A percentile compares a stretch with the other conserved stretches of the same genome.
These are phyloP conservation scores for Heteromeles arbutifolia DNA, from an alignment of 306 rosid genomes.

Conservation along the genomic window DNA sequence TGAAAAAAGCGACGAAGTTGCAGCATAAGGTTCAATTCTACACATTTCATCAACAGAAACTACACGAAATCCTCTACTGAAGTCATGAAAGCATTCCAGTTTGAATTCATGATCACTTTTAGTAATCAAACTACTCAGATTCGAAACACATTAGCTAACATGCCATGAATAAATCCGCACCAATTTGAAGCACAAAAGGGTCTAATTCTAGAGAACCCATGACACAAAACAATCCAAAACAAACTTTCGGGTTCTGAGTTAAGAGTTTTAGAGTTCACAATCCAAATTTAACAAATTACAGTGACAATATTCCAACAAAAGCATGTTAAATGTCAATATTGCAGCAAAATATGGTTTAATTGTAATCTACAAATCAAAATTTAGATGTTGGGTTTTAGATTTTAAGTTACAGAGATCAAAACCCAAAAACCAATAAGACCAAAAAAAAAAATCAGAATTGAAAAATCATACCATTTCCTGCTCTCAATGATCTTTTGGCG, in stretches of 20 bases:
- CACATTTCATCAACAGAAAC: not conserved
- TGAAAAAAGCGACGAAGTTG: constrained; percentile 3
- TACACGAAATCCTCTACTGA: not conserved
- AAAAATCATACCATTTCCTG: constrained; percentile 51
- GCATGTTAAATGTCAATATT: too few relatives aligned
- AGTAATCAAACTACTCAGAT: not conserved
- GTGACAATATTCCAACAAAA: too few relatives aligned
- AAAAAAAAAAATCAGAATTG: not conserved
- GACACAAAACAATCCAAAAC: not conserved
- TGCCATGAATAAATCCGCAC: not conserved
- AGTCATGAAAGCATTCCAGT: not conserved
- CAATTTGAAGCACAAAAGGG: not conserved
- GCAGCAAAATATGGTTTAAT: too few relatives aligned
- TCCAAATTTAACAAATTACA: not conserved
- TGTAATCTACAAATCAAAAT: not conserved
- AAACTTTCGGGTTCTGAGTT: not conserved
- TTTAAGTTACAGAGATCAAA: not conserved
- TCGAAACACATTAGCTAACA: not conserved
- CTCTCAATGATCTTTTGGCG: constrained; percentile 76
- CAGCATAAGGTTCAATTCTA: not conserved
- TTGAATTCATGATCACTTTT: not conserved
- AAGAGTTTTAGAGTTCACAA: not conserved
- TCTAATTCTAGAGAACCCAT: not conserved
- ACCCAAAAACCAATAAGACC: not conserved
- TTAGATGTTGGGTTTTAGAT: not conserved